These are phyloP conservation scores for Chytriomyces sp. DNA, from an alignment of 192 early-diverging fungal genomes.

Conservation along the genomic window DNA sequence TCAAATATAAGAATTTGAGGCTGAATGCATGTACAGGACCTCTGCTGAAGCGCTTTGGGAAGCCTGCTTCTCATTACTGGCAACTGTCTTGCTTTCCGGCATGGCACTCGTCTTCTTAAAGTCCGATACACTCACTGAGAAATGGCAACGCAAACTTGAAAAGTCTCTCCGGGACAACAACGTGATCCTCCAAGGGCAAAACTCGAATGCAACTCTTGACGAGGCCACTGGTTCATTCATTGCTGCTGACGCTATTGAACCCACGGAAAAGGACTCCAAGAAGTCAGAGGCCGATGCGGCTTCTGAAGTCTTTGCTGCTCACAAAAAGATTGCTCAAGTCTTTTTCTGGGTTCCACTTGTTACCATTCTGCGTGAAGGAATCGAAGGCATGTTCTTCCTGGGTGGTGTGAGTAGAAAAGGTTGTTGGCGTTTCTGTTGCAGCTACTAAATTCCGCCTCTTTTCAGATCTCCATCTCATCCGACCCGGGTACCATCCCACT, in stretches of 20 bases:
- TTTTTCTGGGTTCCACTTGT: slow-evolving; percentile 83
- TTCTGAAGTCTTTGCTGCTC: neutral
- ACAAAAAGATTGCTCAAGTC: slow-evolving; percentile 33
- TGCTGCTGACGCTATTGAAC: neutral
- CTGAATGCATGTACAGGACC: slow-evolving; percentile 13
- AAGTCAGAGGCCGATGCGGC: neutral
- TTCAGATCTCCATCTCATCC: slow-evolving; percentile 49
- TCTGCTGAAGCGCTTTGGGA: slow-evolving; percentile 77
- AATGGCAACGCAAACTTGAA: slow-evolving; percentile 73
- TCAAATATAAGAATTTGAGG: neutral
- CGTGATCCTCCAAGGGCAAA: neutral
- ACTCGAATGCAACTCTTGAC: neutral
- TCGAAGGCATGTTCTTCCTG: slow-evolving; percentile 91
- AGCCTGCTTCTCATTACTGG: slow-evolving; percentile 81
- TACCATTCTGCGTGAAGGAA: slow-evolving; percentile 82
- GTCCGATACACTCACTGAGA: slow-evolving; percentile 75
- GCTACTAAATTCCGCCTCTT: slow-evolving; percentile 47
- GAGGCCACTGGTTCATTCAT: neutral
- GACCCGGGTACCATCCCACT: slow-evolving; percentile 77
- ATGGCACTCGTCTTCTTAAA: slow-evolving; percentile 85
- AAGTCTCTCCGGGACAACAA: slow-evolving; percentile 48
- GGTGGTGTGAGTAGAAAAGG: slow-evolving; percentile 67
- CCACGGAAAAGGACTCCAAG: neutral
- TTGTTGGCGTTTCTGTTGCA: neutral
- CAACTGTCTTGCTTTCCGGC: slow-evolving; percentile 73